A percentile compares a stretch with the other conserved stretches of the same genome.
Conservation (phyloP, 2,329 filamentous ascomycete genomes). For the Ascochyta fabae region DNA sequence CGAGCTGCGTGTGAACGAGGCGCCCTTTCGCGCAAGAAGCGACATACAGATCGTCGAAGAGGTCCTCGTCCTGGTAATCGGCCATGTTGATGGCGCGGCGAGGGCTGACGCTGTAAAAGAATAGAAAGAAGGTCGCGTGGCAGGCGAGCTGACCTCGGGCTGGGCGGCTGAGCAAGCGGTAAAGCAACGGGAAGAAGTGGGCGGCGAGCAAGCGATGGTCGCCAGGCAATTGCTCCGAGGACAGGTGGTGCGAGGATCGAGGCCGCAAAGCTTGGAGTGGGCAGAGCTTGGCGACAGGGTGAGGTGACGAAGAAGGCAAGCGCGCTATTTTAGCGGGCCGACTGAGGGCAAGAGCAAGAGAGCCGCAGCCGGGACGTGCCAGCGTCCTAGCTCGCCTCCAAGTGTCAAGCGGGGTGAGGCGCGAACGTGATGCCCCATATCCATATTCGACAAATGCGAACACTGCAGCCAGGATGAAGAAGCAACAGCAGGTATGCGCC, state of each 20-base stretch:
- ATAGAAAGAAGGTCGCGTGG: conserved; percentile 1
- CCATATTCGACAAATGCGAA: conserved; percentile 47
- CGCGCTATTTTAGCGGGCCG: conserved; percentile 8
- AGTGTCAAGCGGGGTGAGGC: conserved; percentile 15
- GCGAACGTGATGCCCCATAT: conserved; percentile 10
- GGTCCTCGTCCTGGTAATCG: conserved; percentile 84
- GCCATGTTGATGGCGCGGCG: conserved; percentile 48
- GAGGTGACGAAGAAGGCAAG: neutral
- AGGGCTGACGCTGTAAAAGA: neutral
- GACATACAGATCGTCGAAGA: conserved; percentile 92
- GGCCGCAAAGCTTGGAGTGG: neutral
- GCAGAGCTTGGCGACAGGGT: conserved; percentile 15
- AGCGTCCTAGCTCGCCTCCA: conserved; percentile 6
- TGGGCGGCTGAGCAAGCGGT: neutral
- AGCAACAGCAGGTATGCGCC: conserved; percentile 52
- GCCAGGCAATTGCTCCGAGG: neutral
- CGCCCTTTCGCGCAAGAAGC: conserved; percentile 5
- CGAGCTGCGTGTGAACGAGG: neutral
- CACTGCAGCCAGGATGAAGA: conserved; percentile 24
- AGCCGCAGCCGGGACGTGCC: conserved; percentile 9
- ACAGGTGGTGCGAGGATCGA: neutral
- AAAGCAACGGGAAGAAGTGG: neutral
- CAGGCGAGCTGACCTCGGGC: neutral
- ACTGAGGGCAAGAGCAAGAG: conserved; percentile 8
- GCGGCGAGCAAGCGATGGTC: neutral